phyloP scores from a whole-genome alignment of 73 alveolate genomes.

The Paramecium primaurelia region DNA sequence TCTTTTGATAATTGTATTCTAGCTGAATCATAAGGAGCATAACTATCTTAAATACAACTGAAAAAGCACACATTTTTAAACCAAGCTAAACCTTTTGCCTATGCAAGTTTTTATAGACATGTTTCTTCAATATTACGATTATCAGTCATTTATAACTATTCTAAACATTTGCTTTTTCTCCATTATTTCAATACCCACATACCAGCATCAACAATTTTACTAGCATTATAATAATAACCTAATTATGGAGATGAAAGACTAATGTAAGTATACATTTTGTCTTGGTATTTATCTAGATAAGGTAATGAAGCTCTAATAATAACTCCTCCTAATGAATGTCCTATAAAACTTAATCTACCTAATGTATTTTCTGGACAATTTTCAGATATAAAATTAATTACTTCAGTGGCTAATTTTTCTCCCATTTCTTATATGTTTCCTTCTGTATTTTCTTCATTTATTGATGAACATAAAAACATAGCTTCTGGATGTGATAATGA shows the following conservation, averaged over 20 bases:
- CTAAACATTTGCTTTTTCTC: slow-evolving; percentile 83
- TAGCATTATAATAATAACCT: slow-evolving; percentile 88
- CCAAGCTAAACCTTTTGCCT: slow-evolving; percentile 87
- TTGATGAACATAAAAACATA: slow-evolving; percentile 90
- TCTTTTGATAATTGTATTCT: slow-evolving; percentile 86
- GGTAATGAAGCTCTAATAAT: slow-evolving; percentile 93
- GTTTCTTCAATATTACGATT: slow-evolving; percentile 83
- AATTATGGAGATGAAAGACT: slow-evolving; percentile 96
- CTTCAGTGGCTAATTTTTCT: slow-evolving; percentile 88
- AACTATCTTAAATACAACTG: slow-evolving; percentile 89
- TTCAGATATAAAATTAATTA: slow-evolving; percentile 81
- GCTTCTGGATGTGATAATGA: slow-evolving; percentile 91
- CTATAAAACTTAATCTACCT: slow-evolving; percentile 88
- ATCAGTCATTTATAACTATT: slow-evolving; percentile 91
- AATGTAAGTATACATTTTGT: slow-evolving; percentile 86
- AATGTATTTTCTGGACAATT: slow-evolving; percentile 87
- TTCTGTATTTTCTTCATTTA: slow-evolving; percentile 94
- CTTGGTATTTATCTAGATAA: slow-evolving; percentile 82
- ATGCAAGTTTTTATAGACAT: slow-evolving; percentile 86
- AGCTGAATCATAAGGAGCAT: slow-evolving; percentile 97
- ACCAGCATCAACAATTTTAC: slow-evolving; percentile 95
- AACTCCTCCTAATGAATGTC: slow-evolving; percentile 71
- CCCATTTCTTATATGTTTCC: slow-evolving; percentile 97
- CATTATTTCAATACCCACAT: slow-evolving; percentile 96
- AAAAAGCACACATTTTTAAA: slow-evolving; percentile 89